Evolutionary conservation across 2,329 filamentous ascomycete species (phyloP).

Genomic region (Colletotrichum tofieldiae): DNA sequence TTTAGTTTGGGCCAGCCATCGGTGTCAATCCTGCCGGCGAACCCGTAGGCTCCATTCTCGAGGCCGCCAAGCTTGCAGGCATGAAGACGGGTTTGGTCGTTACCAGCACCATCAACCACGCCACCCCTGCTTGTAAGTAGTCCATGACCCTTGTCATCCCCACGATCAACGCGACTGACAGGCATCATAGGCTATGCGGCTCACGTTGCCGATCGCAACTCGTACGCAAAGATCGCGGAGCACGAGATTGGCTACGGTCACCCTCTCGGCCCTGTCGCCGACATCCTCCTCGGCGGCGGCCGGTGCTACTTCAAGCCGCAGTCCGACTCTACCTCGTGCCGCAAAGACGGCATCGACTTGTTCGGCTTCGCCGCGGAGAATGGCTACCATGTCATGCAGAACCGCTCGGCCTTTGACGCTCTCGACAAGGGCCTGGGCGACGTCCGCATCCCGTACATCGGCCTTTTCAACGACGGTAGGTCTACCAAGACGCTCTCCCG

Average conservation of each 20-base stretch:
- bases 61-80: conserved; percentile 57
- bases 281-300: conserved; percentile 58
- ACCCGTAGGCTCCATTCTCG: conserved; percentile 57
- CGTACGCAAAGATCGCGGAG: conserved; percentile 55
- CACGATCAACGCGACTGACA: background rate
- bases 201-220: conserved; percentile 53
- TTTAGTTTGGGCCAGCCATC: conserved; percentile 46
- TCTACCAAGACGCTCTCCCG: background rate
- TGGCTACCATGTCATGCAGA: conserved; percentile 55
- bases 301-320: conserved; percentile 59
- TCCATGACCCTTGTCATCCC: background rate
- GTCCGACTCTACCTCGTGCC: conserved; percentile 54
- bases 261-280: conserved; percentile 56
- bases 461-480: conserved; percentile 55
- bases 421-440: conserved; percentile 48
- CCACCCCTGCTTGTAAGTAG: conserved; percentile 49
- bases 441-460: conserved; percentile 54
- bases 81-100: conserved; percentile 60
- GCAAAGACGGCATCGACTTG: conserved; percentile 55
- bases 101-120: conserved; percentile 58
- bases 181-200: conserved; percentile 49
- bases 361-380: conserved; percentile 52
- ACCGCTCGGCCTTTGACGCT: conserved; percentile 54
- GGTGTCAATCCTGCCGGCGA: conserved; percentile 51
- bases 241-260: conserved; percentile 57